Base-by-base conservation (phyloP, 371 early-diverging fungal genomes). In the Chytridium lagenaria region DNA sequence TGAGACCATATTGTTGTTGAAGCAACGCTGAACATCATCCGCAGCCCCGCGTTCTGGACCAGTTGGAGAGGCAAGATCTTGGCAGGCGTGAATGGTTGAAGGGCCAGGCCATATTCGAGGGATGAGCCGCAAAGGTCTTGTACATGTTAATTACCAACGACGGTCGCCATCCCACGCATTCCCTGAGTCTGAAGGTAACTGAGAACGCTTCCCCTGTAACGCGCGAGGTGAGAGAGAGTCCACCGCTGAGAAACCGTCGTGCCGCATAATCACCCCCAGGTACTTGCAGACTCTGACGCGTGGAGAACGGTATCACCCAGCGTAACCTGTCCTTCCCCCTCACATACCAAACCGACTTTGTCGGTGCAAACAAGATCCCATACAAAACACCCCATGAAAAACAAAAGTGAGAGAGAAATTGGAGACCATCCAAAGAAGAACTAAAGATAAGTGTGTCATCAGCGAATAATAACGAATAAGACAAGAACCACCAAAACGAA, bases 31-130 rank as follows among this genome's bases (percentile, higher is more conserved):
- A 57, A 67, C 16, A 61, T 39, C n/a, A 10, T 2, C 5, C 61
- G 44, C 3, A 68, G 37, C 3, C n/a, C 57, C 1, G 5, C 7
- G 61, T 67, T 39, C 38, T 73, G 73, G 0, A 73, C 22, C 0
- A 1, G 26, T 31, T 68, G 68, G 19, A 50, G 44, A 10, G 40
- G 30, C 1, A 1, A 3, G 26, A 40, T 16, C 30, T 67, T 61
- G 0, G 0, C 0, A 1, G 10, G 5, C 7, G 73, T 57, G 49
- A 73, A 33, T 0, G 68, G 69, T 7, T 61, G 37, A 7, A 73
- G 64, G 12, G 19, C 30, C 30, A 68, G 10, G 2, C 68, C 73
- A 34, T 73, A 73, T 50, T 73, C 73, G 15, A 73, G 19, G 49
- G 37, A 3, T 12, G 73, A 66, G 7, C 1, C 52, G 67, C 39